These are phyloP conservation scores for Phallus indusiatus DNA, from an alignment of 768 basidiomycete genomes.

Conservation along the genomic window DNA sequence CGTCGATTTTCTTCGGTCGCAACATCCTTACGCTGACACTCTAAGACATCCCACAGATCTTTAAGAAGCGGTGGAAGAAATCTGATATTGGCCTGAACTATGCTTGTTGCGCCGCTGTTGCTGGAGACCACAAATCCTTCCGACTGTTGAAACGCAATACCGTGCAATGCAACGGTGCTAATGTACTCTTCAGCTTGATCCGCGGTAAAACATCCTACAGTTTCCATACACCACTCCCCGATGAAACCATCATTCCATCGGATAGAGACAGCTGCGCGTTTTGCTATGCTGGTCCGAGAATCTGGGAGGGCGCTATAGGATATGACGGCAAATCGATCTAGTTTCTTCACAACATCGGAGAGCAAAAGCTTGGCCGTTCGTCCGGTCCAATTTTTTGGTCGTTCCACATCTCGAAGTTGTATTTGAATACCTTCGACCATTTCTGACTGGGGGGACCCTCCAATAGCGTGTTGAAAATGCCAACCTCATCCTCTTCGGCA, in stretches of 20 bases:
- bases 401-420: slow-evolving; percentile 56
- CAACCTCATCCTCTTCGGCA: slow-evolving; percentile 28
- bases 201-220: slow-evolving; percentile 70
- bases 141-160: slow-evolving; percentile 52
- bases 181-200: slow-evolving; percentile 86
- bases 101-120: slow-evolving; percentile 34
- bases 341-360: slow-evolving; percentile 53
- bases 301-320: slow-evolving; percentile 43
- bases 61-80: slow-evolving; percentile 74
- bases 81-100: slow-evolving; percentile 55
- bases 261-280: slow-evolving; percentile 61
- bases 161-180: slow-evolving; percentile 76
- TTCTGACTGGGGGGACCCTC: slow-evolving; percentile 54
- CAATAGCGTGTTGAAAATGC: slow-evolving; percentile 65
- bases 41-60: slow-evolving; percentile 89
- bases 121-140: slow-evolving; percentile 52
- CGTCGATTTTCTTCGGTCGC: slow-evolving; percentile 58
- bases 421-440: slow-evolving; percentile 49
- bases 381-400: slow-evolving; percentile 79
- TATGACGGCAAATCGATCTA: slow-evolving; percentile 67
- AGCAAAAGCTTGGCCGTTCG: slow-evolving; percentile 71
- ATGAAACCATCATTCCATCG: slow-evolving; percentile 57
- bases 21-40: slow-evolving; percentile 44
- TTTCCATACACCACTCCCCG: slow-evolving; percentile 73
- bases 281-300: slow-evolving; percentile 65